A percentile compares a stretch with the other conserved stretches of the same genome.
Evolutionary conservation across 495 filamentous ascomycete species (phyloP).

Genomic region (Bathelium albidoporum): DNA sequence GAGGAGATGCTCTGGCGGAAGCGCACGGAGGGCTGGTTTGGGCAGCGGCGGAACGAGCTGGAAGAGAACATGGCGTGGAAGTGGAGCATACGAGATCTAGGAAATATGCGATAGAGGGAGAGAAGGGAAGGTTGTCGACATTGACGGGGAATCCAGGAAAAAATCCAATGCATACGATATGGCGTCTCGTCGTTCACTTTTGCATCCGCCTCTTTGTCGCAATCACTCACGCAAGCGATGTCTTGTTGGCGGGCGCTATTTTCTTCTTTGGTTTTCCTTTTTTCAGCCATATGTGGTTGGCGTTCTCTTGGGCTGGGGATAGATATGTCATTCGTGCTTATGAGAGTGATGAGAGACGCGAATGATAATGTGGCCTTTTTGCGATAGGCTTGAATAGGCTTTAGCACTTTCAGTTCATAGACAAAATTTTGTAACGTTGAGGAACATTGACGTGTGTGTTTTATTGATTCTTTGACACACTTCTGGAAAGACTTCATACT

Average conservation of each 20-base stretch:
- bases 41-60: constrained; percentile 32
- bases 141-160: background rate
- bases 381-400: background rate
- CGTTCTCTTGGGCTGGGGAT: background rate
- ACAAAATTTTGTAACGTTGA: too few species aligned
- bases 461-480: too few species aligned
- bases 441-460: too few species aligned
- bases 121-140: background rate
- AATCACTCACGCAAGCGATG: background rate
- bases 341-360: background rate
- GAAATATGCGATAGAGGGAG: constrained; percentile 3
- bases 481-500: too few species aligned
- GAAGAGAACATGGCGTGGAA: constrained; percentile 40
- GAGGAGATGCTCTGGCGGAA: constrained; percentile 86
- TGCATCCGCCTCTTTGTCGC: background rate
- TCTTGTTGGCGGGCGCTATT: background rate
- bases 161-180: background rate
- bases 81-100: constrained; percentile 35
- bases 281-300: background rate
- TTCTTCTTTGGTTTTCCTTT: too few species aligned
- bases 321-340: background rate
- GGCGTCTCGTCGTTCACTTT: background rate
- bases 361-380: background rate
- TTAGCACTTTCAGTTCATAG: too few species aligned
- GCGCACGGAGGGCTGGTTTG: constrained; percentile 70